Conservation (phyloP, 1,139 yeast genomes). For the Geotrichum europaeum region DNA sequence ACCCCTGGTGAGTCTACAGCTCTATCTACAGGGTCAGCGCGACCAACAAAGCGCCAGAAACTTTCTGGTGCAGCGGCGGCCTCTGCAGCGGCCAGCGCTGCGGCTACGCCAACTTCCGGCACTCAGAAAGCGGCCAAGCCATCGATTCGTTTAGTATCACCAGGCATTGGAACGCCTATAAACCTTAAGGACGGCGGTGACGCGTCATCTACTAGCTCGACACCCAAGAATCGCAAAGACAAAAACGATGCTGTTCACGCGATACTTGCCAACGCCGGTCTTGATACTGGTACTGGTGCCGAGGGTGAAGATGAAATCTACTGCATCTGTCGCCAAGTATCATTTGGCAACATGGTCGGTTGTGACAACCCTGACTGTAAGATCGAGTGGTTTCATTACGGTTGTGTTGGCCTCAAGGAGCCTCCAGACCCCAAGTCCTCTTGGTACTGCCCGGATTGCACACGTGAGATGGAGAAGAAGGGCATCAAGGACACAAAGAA, state of each 20-base stretch:
- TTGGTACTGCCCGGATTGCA: constrained; percentile 38
- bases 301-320: constrained; percentile 61
- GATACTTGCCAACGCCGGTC: neutral
- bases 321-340: constrained; percentile 78
- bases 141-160: constrained; percentile 50
- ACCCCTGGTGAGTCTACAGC: constrained; percentile 1
- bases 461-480: constrained; percentile 25
- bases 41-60: constrained; percentile 28
- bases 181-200: constrained; percentile 40
- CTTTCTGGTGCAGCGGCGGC: constrained; percentile 5
- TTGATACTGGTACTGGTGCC: constrained; percentile 1
- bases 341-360: constrained; percentile 89
- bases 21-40: constrained; percentile 13
- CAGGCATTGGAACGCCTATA: constrained; percentile 37
- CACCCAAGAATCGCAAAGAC: constrained; percentile 10
- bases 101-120: constrained; percentile 38
- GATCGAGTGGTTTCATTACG: constrained; percentile 78
- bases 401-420: constrained; percentile 65
- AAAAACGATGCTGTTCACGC: constrained; percentile 1
- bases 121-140: constrained; percentile 46
- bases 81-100: constrained; percentile 40
- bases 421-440: constrained; percentile 36
- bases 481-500: constrained; percentile 21
- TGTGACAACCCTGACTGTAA: constrained; percentile 80
- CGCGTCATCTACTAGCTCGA: constrained; percentile 37